Evolutionary conservation across 2,329 filamentous ascomycete species (phyloP), one percentile per base, ranked within the genome.

Genomic region (Monilinia aucupariae): DNA sequence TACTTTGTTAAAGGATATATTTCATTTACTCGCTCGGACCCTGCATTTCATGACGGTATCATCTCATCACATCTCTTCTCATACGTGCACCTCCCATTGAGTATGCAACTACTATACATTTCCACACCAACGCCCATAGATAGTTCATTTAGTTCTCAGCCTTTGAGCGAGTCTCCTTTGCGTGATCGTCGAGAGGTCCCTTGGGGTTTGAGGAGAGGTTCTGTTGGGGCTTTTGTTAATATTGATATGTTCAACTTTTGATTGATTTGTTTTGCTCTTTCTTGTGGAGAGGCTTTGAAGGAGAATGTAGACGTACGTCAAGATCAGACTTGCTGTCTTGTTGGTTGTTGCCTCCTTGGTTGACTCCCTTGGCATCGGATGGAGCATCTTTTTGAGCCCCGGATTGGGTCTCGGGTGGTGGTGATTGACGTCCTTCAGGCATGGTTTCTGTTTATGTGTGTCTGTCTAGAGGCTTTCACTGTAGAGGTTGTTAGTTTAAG

Each of bases 401-500:
- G 45, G 80, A 78, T 77, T 91, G 89, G 68, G 75, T 74, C 78
- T 90, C 85, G 34, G 90, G 89, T 59, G 86, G 78, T 66, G 91
- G 92, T 39, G 91, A 96, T 77, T 96, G 83, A 73, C 87, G 86
- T 75, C 90, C 89, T 76, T 83, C 76, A 20, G 54, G 72, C 89
- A 91, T 72, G 68, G 85, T 74, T 68, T 65, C 65, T 68, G 70
- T 71, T 68, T 75, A 67, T 69, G 69, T 37, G 13, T 25, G n/a
- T 17, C 43, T 51, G 22, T 37, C n/a, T 51, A 13, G 8, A 12
- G 22, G 6, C 13, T 60, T 32, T 49, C 13, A 13, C 34, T 37
- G 3, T 62, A 7, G 2, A 15, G 27, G 25, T 1, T 20, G 34
- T 48, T 51, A 55, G 41, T n/a, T 67, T 34, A 12, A 30, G 13